phyloP scores from a whole-genome alignment of 441 rosid genomes.

The Dalechampia spathulata region DNA sequence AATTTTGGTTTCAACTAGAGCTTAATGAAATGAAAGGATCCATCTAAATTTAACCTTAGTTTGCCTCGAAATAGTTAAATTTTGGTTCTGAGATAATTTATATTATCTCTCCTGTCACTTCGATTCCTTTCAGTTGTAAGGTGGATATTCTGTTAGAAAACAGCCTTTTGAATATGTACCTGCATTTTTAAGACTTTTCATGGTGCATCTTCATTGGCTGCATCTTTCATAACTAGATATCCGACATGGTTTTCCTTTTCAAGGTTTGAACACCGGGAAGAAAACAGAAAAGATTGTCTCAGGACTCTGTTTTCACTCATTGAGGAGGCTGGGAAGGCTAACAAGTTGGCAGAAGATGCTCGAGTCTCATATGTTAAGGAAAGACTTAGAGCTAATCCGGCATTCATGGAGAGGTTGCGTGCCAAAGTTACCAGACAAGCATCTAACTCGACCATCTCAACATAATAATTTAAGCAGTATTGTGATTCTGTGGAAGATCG shows the following conservation, averaged over 20 bases:
- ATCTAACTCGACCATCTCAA: conserved; percentile 24
- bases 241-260: conserved; percentile 1
- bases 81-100: background rate
- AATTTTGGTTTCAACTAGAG: background rate
- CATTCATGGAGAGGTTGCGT: conserved; percentile 75
- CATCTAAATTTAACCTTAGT: background rate
- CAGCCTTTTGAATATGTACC: no score
- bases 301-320: conserved; percentile 65
- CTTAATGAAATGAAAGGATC: background rate
- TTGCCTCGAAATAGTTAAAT: background rate
- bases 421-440: conserved; percentile 45
- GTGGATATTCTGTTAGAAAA: no score
- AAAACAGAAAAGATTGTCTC: conserved; percentile 89
- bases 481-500: background rate
- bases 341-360: conserved; percentile 63
- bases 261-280: conserved; percentile 92
- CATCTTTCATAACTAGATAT: background rate
- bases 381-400: conserved; percentile 70
- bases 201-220: background rate
- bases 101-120: background rate
- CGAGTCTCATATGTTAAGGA: conserved; percentile 64
- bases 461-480: conserved; percentile 19
- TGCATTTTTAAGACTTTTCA: background rate
- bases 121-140: no score
- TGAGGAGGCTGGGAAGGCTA: conserved; percentile 83